Base-by-base conservation (phyloP, 139 green algal genomes). In the Yamagishiella unicocca region DNA sequence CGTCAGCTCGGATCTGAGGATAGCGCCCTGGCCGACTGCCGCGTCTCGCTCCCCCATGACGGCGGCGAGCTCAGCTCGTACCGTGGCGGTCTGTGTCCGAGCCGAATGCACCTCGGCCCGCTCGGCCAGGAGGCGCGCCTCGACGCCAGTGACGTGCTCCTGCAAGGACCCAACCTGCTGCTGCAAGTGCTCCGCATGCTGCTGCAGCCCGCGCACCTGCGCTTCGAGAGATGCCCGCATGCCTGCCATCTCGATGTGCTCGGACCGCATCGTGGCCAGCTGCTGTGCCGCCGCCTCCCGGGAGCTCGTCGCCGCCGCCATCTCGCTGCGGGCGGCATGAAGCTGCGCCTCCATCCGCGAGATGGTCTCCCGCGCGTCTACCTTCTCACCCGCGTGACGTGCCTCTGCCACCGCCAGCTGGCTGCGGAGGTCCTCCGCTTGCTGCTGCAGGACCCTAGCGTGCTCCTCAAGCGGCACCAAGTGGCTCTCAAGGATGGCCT, bases 381-480 rank as follows among this genome's bases (percentile, higher is more conserved):
- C 45, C 43, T 53, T 42, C 64, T 87, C 81, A 25, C 21, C 45
- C 10, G 24, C 31, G 24, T 64, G 45, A 0, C 25, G 31, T 7
- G n/a, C 31, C 62, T 87, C 64, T 0, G 66, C 81, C 1, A 8
- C 40, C 38, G 45, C 45, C 31, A 85, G 61, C 79, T 85, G 61
- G 61, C 14, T 2, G 24, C 79, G 40, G n/a, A 85, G 61, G 1
- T 62, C 31, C 79, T 85, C 79, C 22, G 79, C 79, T 29, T 75
- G 79, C 61, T 33, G 40, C 79, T 75, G 61, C 79, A 85, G 31
- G 4, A 35, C 40, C 31, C n/a, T 35, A 9, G 58, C 79, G n/a
- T 67, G 62, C 62, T 75, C 61, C 58, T 85, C 79, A 6, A 85
- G 61, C 61, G 79, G 79, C 8, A 31, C 53, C 29, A 85, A 40